These are phyloP conservation scores for Zygnema cylindricum DNA, from an alignment of 139 green algal species.

Conservation along the genomic window DNA sequence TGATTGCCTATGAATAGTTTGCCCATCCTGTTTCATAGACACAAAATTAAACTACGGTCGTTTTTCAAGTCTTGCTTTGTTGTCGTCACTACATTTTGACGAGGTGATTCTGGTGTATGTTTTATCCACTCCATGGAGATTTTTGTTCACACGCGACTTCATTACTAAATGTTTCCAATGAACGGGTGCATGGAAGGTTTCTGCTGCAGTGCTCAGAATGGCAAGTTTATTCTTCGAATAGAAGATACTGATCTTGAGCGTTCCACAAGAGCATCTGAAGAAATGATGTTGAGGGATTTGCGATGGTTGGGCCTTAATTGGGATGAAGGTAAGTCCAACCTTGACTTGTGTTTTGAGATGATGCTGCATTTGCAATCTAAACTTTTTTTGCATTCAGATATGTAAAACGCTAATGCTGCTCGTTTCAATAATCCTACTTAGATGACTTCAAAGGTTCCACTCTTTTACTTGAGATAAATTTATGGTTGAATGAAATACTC, in stretches of 20 bases:
- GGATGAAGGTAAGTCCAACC: slow-evolving; percentile 80
- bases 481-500: too few species aligned
- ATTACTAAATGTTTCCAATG: background rate
- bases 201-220: slow-evolving; percentile 55
- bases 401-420: too few species aligned
- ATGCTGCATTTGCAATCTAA: too few species aligned
- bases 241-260: slow-evolving; percentile 96
- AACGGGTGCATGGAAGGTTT: background rate
- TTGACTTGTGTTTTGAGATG: too few species aligned
- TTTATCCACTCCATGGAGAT: background rate
- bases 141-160: background rate
- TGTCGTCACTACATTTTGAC: background rate
- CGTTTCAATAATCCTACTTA: slow-evolving; percentile 83
- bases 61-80: too few species aligned
- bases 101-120: background rate
- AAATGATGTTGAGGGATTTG: slow-evolving; percentile 89
- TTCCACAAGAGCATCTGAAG: slow-evolving; percentile 88
- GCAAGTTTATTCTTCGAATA: slow-evolving; percentile 94
- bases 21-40: too few species aligned
- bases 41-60: too few species aligned
- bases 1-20: too few species aligned
- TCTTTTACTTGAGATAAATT: too few species aligned
- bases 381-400: too few species aligned
- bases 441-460: slow-evolving; percentile 97
- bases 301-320: slow-evolving; percentile 95